These are phyloP conservation scores for Podaxis sp. DNA, from an alignment of 768 basidiomycete genomes.

Conservation along the genomic window DNA sequence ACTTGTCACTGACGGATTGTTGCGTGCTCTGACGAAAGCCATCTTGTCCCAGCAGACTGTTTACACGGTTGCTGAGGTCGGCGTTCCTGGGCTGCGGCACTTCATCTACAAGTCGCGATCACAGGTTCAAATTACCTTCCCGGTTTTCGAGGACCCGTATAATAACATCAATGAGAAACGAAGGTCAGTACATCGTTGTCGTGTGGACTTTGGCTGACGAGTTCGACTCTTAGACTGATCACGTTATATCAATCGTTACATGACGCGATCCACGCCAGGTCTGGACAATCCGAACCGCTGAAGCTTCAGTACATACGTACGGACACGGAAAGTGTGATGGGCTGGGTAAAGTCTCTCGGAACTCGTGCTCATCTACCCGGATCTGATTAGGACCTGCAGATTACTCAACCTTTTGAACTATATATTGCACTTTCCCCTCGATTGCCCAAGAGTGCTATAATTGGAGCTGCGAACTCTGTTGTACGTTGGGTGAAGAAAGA, in stretches of 20 bases:
- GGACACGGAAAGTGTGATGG: constrained; percentile 85
- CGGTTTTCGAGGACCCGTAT: constrained; percentile 87
- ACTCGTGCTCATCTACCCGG: not conserved
- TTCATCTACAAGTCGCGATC: constrained; percentile 92
- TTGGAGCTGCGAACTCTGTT: constrained; percentile 87
- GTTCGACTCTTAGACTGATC: constrained; percentile 52
- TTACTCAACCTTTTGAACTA: constrained; percentile 91
- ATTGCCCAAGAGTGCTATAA: constrained; percentile 84
- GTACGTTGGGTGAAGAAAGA: constrained; percentile 91
- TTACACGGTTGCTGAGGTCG: constrained; percentile 71
- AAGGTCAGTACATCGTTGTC: constrained; percentile 41
- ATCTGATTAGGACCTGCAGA: constrained; percentile 42
- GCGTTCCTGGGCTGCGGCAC: constrained; percentile 89
- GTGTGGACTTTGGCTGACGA: not conserved
- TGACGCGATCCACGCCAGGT: constrained; percentile 88
- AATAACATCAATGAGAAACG: constrained; percentile 56
- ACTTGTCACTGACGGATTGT: constrained; percentile 58
- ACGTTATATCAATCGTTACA: constrained; percentile 88
- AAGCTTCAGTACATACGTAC: constrained; percentile 89
- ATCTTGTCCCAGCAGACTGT: constrained; percentile 51
- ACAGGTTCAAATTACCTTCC: constrained; percentile 87
- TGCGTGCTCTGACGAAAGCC: constrained; percentile 49
- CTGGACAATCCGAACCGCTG: constrained; percentile 75
- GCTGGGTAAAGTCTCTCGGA: constrained; percentile 69
- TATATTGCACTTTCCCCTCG: constrained; percentile 82